Conservation (phyloP, 1,139 yeast genomes). For the Geotrichum klebahnii region DNA sequence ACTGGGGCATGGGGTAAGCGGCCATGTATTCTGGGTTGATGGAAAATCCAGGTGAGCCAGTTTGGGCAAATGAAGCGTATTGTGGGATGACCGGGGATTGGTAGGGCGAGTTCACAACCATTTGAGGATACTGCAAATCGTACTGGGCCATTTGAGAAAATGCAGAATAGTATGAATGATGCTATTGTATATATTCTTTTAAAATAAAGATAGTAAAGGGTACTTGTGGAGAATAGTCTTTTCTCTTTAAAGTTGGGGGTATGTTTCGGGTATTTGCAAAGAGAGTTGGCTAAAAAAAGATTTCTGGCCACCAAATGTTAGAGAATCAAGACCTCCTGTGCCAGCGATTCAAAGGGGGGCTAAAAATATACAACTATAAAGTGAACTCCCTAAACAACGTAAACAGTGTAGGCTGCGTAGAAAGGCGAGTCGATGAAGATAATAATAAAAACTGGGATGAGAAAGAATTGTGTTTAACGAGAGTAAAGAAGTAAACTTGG, state of each 20-base stretch:
- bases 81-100: slow-evolving; percentile 11
- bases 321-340: slow-evolving; percentile 1
- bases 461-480: not conserved
- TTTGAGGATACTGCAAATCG: slow-evolving; percentile 45
- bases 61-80: not conserved
- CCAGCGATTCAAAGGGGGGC: not conserved
- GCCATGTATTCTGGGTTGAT: slow-evolving; percentile 4
- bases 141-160: slow-evolving; percentile 31
- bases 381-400: not conserved
- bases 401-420: not conserved
- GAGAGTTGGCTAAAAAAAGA: slow-evolving; percentile 1
- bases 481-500: not conserved
- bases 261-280: not conserved
- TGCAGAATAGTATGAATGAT: not conserved
- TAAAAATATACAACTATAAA: not conserved
- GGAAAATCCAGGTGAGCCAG: slow-evolving; percentile 5
- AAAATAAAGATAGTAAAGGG: not conserved
- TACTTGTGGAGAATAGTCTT: not conserved
- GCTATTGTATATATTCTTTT: not conserved
- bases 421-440: not conserved
- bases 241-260: no score
- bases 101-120: slow-evolving; percentile 39
- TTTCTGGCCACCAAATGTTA: not conserved
- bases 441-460: not conserved
- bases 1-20: slow-evolving; percentile 3